Percentiles rank a stretch among this genome's conserved stretches.
Evolutionary conservation across 345 rosid genomes (phyloP).

Genomic region (Turritis glabra): DNA sequence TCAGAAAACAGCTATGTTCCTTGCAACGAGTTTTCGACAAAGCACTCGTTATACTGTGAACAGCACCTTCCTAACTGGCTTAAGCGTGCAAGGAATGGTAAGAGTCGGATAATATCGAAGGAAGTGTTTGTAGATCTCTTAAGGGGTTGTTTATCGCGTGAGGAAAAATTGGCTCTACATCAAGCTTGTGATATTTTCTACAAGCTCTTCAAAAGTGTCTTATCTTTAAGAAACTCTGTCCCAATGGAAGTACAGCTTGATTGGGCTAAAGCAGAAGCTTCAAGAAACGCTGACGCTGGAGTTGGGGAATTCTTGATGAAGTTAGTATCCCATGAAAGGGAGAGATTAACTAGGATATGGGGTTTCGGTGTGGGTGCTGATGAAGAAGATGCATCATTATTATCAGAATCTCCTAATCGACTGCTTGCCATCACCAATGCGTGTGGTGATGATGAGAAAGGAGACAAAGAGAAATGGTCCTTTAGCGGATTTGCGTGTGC

Average conservation of each 20-base stretch:
- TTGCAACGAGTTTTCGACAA: slow-evolving; percentile 71
- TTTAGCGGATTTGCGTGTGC: slow-evolving; percentile 94
- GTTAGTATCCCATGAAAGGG: slow-evolving; percentile 75
- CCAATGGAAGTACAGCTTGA: slow-evolving; percentile 89
- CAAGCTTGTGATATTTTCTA: slow-evolving; percentile 95
- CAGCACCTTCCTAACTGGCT: slow-evolving; percentile 99
- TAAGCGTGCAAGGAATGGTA: slow-evolving; percentile 97
- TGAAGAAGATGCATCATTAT: slow-evolving; percentile 42
- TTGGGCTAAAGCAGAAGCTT: slow-evolving; percentile 96
- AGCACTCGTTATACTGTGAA: slow-evolving; percentile 81
- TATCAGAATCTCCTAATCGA: slow-evolving; percentile 48
- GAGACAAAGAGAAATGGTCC: slow-evolving; percentile 76
- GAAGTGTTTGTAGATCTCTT: slow-evolving; percentile 85
- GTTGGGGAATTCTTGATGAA: slow-evolving; percentile 73
- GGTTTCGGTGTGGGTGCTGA: slow-evolving; percentile 46
- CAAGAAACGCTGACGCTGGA: slow-evolving; percentile 47
- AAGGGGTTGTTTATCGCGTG: slow-evolving; percentile 56
- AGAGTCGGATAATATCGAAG: slow-evolving; percentile 91
- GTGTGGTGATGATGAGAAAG: slow-evolving; percentile 46
- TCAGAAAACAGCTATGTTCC: slow-evolving; percentile 45
- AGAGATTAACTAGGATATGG: slow-evolving; percentile 71
- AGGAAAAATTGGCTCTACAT: slow-evolving; percentile 74
- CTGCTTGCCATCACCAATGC: slow-evolving; percentile 44
- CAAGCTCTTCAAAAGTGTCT: slow-evolving; percentile 89
- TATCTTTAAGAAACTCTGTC: slow-evolving; percentile 87